phyloP scores from a whole-genome alignment of 441 rosid species.

The Croton laevigatus region DNA sequence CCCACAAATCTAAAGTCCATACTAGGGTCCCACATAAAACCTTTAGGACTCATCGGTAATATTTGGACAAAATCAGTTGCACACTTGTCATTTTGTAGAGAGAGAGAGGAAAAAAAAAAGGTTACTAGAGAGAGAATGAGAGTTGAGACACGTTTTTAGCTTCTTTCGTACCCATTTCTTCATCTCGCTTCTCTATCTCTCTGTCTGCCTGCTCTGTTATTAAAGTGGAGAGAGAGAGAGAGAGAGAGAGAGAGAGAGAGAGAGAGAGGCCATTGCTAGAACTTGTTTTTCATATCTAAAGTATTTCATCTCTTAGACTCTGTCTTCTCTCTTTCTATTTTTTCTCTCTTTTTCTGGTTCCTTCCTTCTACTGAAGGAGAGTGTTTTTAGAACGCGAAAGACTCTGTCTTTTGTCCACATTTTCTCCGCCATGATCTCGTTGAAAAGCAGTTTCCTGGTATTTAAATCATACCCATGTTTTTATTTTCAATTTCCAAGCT shows the following conservation, averaged over 20 bases:
- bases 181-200: not conserved
- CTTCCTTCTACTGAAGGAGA: not conserved
- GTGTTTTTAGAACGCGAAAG: conserved; percentile 18
- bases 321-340: conserved; percentile 1
- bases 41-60: conserved; percentile 20
- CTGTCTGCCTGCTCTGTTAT: not conserved
- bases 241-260: not conserved
- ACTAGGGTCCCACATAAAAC: not conserved
- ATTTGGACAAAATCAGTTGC: conserved; percentile 12
- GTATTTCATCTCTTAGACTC: too few relatives aligned
- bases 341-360: not conserved
- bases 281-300: not conserved
- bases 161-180: conserved; percentile 11
- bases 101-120: not conserved
- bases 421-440: conserved; percentile 51
- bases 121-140: not conserved
- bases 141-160: conserved; percentile 27
- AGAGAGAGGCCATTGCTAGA: not conserved
- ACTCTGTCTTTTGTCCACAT: conserved; percentile 29
- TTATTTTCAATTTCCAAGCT: conserved; percentile 10
- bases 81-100: conserved; percentile 26
- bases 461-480: conserved; percentile 18
- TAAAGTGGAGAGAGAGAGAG: conserved; percentile 2
- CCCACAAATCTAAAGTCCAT: conserved; percentile 2
- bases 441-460: conserved; percentile 53